A percentile compares a stretch with the other conserved stretches of the same genome.
Conservation (phyloP, 2,329 filamentous ascomycete genomes). For the Penicillium sp. region DNA sequence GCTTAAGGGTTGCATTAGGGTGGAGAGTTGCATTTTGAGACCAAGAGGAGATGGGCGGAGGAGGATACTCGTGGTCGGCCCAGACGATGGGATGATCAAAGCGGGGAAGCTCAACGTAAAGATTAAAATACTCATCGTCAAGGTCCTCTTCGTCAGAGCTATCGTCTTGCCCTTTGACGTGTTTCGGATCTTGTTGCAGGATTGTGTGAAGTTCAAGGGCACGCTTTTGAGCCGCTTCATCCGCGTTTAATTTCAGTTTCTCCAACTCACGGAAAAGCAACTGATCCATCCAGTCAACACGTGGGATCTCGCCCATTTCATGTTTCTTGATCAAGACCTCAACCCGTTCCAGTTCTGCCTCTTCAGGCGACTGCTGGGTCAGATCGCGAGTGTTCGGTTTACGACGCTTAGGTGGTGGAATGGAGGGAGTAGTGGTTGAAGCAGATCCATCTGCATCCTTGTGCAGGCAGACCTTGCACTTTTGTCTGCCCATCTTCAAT, state of each 20-base stretch:
- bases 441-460: constrained; percentile 82
- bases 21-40: constrained; percentile 63
- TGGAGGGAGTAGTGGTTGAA: constrained; percentile 73
- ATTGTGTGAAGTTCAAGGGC: constrained; percentile 37
- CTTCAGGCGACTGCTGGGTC: constrained; percentile 60
- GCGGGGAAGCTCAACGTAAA: constrained; percentile 87
- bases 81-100: constrained; percentile 97
- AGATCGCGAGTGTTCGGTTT: constrained; percentile 49
- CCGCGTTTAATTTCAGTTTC: constrained; percentile 66
- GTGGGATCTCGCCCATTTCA: constrained; percentile 92
- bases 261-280: constrained; percentile 89
- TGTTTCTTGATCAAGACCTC: constrained; percentile 94
- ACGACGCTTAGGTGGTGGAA: constrained; percentile 55
- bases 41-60: constrained; percentile 76
- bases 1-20: constrained; percentile 70
- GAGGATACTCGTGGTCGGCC: constrained; percentile 86
- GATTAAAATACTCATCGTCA: constrained; percentile 68
- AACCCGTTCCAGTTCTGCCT: constrained; percentile 84
- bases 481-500: constrained; percentile 85
- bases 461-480: constrained; percentile 80
- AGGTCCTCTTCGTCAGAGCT: constrained; percentile 40
- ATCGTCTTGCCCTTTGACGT: constrained; percentile 39
- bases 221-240: constrained; percentile 62
- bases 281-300: constrained; percentile 93
- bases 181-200: constrained; percentile 22